Evolutionary conservation across 176 grass and related monocot species (phyloP).

Genomic region (Alloteropsis semialata): DNA sequence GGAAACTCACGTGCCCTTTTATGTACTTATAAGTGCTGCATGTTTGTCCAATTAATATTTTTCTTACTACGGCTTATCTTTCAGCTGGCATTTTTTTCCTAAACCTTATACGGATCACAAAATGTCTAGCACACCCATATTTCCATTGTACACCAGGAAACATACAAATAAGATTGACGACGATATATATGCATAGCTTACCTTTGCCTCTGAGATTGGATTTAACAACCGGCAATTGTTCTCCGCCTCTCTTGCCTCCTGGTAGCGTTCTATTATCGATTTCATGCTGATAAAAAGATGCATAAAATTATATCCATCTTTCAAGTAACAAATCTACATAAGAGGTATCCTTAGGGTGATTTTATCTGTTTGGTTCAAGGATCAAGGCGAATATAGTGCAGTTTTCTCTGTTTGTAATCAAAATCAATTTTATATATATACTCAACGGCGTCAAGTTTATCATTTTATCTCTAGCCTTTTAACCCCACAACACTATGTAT

Average conservation of each 20-base stretch:
- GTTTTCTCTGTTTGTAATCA: background rate
- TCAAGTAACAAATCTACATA: background rate
- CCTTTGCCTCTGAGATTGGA: conserved; percentile 33
- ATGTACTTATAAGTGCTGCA: background rate
- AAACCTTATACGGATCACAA: background rate
- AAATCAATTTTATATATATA: background rate
- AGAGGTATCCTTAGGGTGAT: background rate
- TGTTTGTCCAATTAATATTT: background rate
- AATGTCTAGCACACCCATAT: background rate
- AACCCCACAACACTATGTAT: background rate
- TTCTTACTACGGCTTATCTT: background rate
- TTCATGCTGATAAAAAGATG: conserved; percentile 31
- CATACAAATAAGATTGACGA: background rate
- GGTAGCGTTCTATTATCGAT: conserved; percentile 26
- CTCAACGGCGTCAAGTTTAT: background rate
- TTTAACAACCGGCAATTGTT: conserved; percentile 1
- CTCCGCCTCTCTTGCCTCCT: conserved; percentile 31
- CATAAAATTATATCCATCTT: conserved; percentile 7
- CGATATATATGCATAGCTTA: background rate
- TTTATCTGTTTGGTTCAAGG: background rate
- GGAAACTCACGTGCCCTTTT: too few species aligned
- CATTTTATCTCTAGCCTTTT: background rate
- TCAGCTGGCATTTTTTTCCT: background rate
- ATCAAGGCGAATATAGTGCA: background rate
- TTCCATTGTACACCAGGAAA: background rate